Percentiles rank a stretch among this genome's conserved stretches.
phyloP scores from a whole-genome alignment of 2,329 filamentous ascomycete genomes.

The Alternaria dauci region DNA sequence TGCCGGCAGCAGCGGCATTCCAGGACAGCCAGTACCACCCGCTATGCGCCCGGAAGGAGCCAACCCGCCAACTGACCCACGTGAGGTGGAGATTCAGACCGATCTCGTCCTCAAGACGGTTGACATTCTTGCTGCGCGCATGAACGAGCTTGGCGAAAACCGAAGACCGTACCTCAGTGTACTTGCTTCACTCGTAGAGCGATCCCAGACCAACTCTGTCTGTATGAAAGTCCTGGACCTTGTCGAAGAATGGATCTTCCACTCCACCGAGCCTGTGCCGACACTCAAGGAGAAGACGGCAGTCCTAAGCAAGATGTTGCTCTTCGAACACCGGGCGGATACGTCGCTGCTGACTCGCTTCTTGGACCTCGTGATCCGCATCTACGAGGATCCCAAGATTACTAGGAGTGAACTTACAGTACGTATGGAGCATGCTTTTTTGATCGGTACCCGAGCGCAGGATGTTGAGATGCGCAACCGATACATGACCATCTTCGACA shows the following conservation, averaged over 20 bases:
- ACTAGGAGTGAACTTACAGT: conserved; percentile 95
- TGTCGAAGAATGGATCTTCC: conserved; percentile 96
- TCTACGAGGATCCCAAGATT: conserved; percentile 98
- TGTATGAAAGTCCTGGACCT: conserved; percentile 93
- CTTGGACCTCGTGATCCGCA: conserved; percentile 92
- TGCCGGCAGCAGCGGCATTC: conserved; percentile 63
- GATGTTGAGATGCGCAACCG: conserved; percentile 97
- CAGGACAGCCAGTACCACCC: conserved; percentile 42
- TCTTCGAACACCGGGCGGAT: conserved; percentile 87
- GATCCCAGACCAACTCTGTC: conserved; percentile 84
- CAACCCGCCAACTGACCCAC: conserved; percentile 70
- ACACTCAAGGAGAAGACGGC: conserved; percentile 99
- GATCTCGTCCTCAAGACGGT: conserved; percentile 94
- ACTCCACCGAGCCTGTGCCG: conserved; percentile 92
- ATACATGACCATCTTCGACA: conserved; percentile 96
- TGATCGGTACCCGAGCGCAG: conserved; percentile 90
- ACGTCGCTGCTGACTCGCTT: conserved; percentile 89
- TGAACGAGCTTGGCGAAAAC: conserved; percentile 91
- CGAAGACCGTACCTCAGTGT: conserved; percentile 94
- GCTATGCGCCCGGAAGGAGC: conserved; percentile 62
- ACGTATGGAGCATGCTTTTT: conserved; percentile 95
- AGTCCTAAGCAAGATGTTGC: conserved; percentile 98
- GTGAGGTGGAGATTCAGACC: conserved; percentile 88
- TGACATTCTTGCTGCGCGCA: conserved; percentile 87
- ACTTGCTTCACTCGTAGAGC: conserved; percentile 91